Evolutionary conservation across 1,139 yeast species (phyloP).

Genomic region (Arxiozyma slooffiae): DNA sequence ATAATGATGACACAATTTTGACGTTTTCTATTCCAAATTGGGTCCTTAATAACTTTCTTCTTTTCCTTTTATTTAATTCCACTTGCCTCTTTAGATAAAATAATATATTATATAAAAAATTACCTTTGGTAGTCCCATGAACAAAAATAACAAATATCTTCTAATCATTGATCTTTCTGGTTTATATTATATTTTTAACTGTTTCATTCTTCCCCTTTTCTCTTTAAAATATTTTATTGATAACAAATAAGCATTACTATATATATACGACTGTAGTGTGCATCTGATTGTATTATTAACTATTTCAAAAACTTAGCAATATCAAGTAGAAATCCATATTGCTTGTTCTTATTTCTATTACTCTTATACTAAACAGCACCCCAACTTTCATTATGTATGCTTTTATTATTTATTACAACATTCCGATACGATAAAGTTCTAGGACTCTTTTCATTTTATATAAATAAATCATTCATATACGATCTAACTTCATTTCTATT

Average conservation of each 20-base stretch:
- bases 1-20: neutral
- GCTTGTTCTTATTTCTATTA: constrained; percentile 20
- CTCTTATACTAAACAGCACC: constrained; percentile 23
- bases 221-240: neutral
- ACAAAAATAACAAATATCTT: too few species aligned
- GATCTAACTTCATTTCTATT: constrained; percentile 23
- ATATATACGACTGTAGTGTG: neutral
- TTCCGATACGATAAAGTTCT: constrained; percentile 2
- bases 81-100: too few species aligned
- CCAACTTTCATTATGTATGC: constrained; percentile 20
- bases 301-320: constrained; percentile 20
- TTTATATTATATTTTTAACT: too few species aligned
- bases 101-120: too few species aligned
- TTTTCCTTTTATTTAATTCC: neutral
- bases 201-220: neutral
- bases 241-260: neutral
- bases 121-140: too few species aligned
- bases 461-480: constrained; percentile 18
- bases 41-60: neutral
- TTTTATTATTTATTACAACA: neutral
- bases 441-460: constrained; percentile 9
- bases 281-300: neutral
- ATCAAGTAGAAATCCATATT: constrained; percentile 23
- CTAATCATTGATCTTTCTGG: neutral
- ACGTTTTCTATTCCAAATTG: neutral